These are phyloP conservation scores for Amanita pseudoporphyria DNA, from an alignment of 768 basidiomycete genomes.

Conservation along the genomic window DNA sequence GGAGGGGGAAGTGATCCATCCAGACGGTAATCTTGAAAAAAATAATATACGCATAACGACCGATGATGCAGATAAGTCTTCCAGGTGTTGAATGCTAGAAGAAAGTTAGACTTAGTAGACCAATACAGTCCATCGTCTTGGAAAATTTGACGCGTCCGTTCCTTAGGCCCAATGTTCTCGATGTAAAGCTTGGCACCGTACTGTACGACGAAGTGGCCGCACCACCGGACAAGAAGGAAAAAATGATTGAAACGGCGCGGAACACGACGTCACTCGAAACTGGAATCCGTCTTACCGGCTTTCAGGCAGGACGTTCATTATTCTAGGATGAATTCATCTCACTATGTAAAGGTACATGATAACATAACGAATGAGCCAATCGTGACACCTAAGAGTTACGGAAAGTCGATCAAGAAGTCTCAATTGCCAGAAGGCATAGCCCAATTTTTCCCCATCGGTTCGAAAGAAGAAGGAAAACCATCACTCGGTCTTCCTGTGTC, in stretches of 20 bases:
- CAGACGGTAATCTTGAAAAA: slow-evolving; percentile 14
- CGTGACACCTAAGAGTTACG: slow-evolving; percentile 65
- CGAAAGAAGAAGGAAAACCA: slow-evolving; percentile 6
- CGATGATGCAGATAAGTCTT: slow-evolving; percentile 36
- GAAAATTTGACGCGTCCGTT: slow-evolving; percentile 76
- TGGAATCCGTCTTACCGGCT: slow-evolving; percentile 82
- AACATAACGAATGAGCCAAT: slow-evolving; percentile 43
- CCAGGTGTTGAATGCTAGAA: not conserved
- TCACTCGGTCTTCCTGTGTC: slow-evolving; percentile 45
- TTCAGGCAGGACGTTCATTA: slow-evolving; percentile 52
- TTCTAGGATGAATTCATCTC: not conserved
- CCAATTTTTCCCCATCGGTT: slow-evolving; percentile 63
- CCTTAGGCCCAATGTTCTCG: slow-evolving; percentile 75
- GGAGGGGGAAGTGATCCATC: slow-evolving; percentile 45
- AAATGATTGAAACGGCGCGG: slow-evolving; percentile 66
- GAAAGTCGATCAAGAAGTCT: slow-evolving; percentile 57
- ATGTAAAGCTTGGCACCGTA: slow-evolving; percentile 88
- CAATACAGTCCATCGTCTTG: slow-evolving; percentile 65
- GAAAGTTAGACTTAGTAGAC: not conserved
- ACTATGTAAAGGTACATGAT: slow-evolving; percentile 56
- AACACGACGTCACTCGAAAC: slow-evolving; percentile 66
- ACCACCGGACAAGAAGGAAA: slow-evolving; percentile 60
- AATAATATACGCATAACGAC: not conserved
- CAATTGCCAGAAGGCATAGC: slow-evolving; percentile 72
- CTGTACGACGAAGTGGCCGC: slow-evolving; percentile 63